Percentiles rank a stretch among this genome's conserved stretches.
Evolutionary conservation across 441 rosid genomes (phyloP).

Genomic region (Adansonia rubrostipa): DNA sequence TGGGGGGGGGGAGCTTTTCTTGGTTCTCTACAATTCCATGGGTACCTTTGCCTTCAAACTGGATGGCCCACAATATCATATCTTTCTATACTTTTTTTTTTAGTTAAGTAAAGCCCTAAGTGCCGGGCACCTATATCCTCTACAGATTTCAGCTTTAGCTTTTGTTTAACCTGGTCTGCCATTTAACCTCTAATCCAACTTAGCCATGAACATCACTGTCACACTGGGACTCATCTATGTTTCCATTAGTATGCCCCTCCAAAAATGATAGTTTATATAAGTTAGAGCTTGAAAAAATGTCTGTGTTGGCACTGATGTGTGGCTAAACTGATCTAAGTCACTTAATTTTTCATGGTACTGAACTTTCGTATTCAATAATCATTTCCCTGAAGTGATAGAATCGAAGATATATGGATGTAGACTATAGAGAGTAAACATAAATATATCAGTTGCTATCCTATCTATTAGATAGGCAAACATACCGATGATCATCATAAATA

Average conservation of each 20-base stretch:
- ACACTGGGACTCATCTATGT: constrained; percentile 19
- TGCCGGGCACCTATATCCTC: background rate
- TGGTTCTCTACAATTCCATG: constrained; percentile 70
- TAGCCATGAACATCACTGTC: background rate
- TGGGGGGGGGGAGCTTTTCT: constrained; percentile 36
- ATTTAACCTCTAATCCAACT: constrained; percentile 5
- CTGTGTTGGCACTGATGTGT: background rate
- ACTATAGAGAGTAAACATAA: too few relatives aligned
- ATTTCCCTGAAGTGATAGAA: too few relatives aligned
- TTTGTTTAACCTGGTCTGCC: constrained; percentile 22
- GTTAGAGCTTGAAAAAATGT: background rate
- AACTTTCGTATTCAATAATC: too few relatives aligned
- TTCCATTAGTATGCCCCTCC: constrained; percentile 9
- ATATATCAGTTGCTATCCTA: too few relatives aligned
- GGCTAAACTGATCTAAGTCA: background rate
- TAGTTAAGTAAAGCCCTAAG: constrained; percentile 33
- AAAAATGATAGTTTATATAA: background rate
- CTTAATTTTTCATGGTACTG: too few relatives aligned
- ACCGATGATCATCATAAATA: too few relatives aligned
- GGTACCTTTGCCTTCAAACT: background rate
- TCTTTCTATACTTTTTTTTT: background rate
- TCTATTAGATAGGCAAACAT: too few relatives aligned
- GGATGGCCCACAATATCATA: background rate
- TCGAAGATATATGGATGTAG: background rate
- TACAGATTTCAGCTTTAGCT: constrained; percentile 20